phyloP scores from a whole-genome alignment of 371 early-diverging fungal species.

The Rhizopus stolonifer region DNA sequence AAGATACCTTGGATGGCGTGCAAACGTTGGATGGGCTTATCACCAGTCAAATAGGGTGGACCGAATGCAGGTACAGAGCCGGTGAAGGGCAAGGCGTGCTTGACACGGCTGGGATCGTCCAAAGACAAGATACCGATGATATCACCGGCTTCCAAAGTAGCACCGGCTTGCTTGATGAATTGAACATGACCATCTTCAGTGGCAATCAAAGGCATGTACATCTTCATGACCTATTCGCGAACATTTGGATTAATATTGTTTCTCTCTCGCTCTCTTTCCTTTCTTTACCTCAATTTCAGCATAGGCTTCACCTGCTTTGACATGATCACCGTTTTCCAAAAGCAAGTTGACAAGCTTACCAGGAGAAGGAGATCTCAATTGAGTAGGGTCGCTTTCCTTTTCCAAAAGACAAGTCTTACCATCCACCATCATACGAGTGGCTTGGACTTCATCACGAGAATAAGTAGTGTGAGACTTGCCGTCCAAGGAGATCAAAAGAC shows the following conservation, averaged over 20 bases:
- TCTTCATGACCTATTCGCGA: constrained; percentile 91
- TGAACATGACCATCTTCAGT: constrained; percentile 89
- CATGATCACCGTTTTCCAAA: constrained; percentile 89
- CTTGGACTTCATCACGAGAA: constrained; percentile 86
- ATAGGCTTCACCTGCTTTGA: constrained; percentile 88
- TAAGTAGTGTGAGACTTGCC: constrained; percentile 92
- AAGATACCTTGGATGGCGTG: constrained; percentile 60
- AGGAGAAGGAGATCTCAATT: constrained; percentile 93
- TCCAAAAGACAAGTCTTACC: constrained; percentile 92
- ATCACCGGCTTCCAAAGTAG: constrained; percentile 87
- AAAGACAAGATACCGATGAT: constrained; percentile 89
- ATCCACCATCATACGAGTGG: constrained; percentile 86
- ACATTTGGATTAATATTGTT: too few relatives aligned
- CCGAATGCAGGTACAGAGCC: constrained; percentile 84
- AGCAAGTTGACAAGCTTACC: constrained; percentile 95
- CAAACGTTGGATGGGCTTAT: constrained; percentile 84
- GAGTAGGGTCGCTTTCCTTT: constrained; percentile 94
- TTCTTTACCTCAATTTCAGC: constrained; percentile 90
- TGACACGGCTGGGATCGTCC: constrained; percentile 92
- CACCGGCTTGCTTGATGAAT: constrained; percentile 89
- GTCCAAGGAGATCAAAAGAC: constrained; percentile 87
- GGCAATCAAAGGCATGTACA: constrained; percentile 96
- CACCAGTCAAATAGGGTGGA: constrained; percentile 71
- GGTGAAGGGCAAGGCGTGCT: constrained; percentile 85
- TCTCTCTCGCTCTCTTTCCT: constrained; percentile 6